Evolutionary conservation across 148 eudicot genomes (phyloP).

Genomic region (Fagopyrum homotropicum): DNA sequence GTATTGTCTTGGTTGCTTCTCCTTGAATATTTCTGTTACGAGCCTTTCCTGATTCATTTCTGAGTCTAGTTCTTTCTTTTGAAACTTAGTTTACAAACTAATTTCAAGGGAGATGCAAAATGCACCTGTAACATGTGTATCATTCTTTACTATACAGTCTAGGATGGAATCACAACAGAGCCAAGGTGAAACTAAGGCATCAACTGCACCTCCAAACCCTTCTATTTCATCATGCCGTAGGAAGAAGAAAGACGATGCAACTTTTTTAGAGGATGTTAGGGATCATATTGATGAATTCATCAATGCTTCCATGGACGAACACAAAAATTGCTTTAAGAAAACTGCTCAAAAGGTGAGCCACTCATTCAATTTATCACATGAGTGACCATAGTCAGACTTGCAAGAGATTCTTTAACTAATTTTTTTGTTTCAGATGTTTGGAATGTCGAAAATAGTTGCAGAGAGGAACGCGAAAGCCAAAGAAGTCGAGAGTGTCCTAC

Average conservation of each 20-base stretch:
- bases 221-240: constrained; percentile 55
- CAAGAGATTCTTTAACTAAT: not conserved
- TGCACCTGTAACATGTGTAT: not conserved
- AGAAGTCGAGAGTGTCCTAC: constrained; percentile 48
- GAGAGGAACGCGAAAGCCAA: constrained; percentile 30
- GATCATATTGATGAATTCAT: constrained; percentile 89
- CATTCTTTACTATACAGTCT: not conserved
- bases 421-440: constrained; percentile 54
- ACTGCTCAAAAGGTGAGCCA: constrained; percentile 61
- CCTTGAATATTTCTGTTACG: too few species aligned
- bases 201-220: constrained; percentile 35
- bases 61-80: not conserved
- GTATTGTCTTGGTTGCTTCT: not conserved
- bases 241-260: constrained; percentile 70
- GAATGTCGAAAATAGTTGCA: constrained; percentile 77
- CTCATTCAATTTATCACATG: not conserved
- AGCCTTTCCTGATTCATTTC: not conserved
- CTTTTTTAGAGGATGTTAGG: constrained; percentile 70
- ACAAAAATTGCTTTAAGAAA: constrained; percentile 77
- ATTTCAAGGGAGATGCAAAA: not conserved
- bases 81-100: not conserved
- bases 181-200: constrained; percentile 24
- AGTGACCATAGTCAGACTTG: not conserved
- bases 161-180: constrained; percentile 31
- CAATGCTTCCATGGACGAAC: constrained; percentile 88